Evolutionary conservation across 768 basidiomycete genomes (phyloP).

Genomic region (Pleurotus sapidus): DNA sequence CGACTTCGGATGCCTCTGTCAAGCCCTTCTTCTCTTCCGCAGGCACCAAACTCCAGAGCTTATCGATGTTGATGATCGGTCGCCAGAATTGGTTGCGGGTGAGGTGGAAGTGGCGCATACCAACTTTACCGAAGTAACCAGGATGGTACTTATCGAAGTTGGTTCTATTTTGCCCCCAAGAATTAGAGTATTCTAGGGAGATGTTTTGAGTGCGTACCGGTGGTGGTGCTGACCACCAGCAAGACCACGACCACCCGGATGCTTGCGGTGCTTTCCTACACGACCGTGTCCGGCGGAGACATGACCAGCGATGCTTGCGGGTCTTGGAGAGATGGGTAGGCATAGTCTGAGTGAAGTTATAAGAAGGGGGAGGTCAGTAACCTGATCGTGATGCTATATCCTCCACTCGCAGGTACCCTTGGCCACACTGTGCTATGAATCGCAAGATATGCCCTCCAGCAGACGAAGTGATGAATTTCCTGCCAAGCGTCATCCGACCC

Average conservation of each 20-base stretch:
- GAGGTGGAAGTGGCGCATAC: conserved; percentile 99
- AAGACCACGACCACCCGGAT: conserved; percentile 99
- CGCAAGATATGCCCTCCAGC: background rate
- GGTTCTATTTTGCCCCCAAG: conserved; percentile 48
- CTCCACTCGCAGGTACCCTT: conserved; percentile 7
- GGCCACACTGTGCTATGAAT: background rate
- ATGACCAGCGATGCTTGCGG: conserved; percentile 98
- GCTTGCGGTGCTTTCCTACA: conserved; percentile 99
- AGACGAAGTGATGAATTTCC: conserved; percentile 12
- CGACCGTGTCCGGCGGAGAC: conserved; percentile 99
- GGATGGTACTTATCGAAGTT: conserved; percentile 99
- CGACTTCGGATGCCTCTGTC: conserved; percentile 72
- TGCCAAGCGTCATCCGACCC: conserved; percentile 47
- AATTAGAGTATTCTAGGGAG: background rate
- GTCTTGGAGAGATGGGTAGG: conserved; percentile 96
- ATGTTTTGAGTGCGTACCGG: conserved; percentile 55
- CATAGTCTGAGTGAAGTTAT: conserved; percentile 51
- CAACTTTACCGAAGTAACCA: conserved; percentile 99
- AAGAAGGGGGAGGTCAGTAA: conserved; percentile 15
- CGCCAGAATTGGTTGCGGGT: conserved; percentile 90
- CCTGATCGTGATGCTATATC: conserved; percentile 10
- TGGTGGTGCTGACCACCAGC: conserved; percentile 99
- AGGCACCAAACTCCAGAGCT: conserved; percentile 90
- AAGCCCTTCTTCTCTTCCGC: conserved; percentile 78
- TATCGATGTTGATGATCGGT: conserved; percentile 98